Evolutionary conservation across 2,329 filamentous ascomycete genomes (phyloP), one percentile per base, ranked within the genome.

Genomic region (Ramularia collo-cygni): DNA sequence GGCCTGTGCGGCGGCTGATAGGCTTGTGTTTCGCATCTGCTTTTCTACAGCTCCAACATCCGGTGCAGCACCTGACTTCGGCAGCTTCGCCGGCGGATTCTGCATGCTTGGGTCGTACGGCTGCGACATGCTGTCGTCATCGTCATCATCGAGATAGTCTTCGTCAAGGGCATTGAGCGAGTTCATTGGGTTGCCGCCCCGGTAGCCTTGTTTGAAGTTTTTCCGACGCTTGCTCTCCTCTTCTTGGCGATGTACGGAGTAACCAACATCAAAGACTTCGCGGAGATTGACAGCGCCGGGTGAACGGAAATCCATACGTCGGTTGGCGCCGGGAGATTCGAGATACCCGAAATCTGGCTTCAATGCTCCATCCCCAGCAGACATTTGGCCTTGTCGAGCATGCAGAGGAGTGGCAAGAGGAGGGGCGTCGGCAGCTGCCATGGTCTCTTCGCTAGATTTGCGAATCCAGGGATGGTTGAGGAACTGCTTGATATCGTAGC

Each of bases 211-310:
- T 67, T 77, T 70, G 53, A 89, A 76, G 58, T 93, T 85, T 64
- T 93, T 94, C 49, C 87, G 79, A 38, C 88, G 81, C 68, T 95
- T 96, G 55, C 79, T 82, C 64, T 96, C 92, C 61, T 98, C 92
- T 64, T 96, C 92, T 64, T 96, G 88, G 33, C 92, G 75, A 61
- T 96, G 92, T 7, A 98, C 92, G 7, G 92, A 90, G 57, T 98
- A 98, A n/a, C 87, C 83, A 35, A 98, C 90, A 57, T 98, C 92
- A 52, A 98, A 98, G 2, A 96, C 89, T 64, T 98, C 92, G 44
- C 92, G 86, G 9, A 98, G 71, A 60, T 96, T 96, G 64, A 98
- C 83, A 2, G 87, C 89, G 36, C 89, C 92, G 0, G 92, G 92
- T 0, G 89, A 96, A 42, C 92, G 79, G 79, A 96, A 98, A 63